Evolutionary conservation across 371 early-diverging fungal species (phyloP).

Genomic region (Synchytrium microbalum): DNA sequence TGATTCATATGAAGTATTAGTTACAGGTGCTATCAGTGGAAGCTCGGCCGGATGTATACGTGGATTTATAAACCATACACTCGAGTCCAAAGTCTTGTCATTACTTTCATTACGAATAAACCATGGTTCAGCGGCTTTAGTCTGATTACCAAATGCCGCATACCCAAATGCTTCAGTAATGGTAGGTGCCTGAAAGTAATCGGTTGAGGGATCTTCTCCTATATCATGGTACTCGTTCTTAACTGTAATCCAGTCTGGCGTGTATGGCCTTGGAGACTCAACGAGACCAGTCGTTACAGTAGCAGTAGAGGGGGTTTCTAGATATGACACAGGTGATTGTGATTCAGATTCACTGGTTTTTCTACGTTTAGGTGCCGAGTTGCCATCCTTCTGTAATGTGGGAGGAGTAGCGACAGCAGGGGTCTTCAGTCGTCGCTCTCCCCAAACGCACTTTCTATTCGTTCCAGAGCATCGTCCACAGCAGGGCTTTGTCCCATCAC

Average conservation of each 20-base stretch:
- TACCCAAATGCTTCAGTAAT: background rate
- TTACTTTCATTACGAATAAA: too few species aligned
- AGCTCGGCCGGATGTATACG: too few species aligned
- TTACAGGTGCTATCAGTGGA: too few species aligned
- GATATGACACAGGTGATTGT: background rate
- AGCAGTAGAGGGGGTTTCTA: background rate
- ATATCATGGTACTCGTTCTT: background rate
- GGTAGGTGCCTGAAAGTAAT: background rate
- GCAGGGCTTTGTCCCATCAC: background rate
- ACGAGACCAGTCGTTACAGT: background rate
- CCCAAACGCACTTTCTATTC: background rate
- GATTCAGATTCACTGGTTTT: too few species aligned
- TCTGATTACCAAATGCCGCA: too few species aligned
- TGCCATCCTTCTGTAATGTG: slow-evolving; percentile 2
- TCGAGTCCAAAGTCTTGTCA: too few species aligned
- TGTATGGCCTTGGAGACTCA: background rate
- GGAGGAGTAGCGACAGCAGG: too few species aligned
- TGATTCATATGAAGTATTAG: too few species aligned
- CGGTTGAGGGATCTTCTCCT: background rate
- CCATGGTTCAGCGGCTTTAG: too few species aligned
- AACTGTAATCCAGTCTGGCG: background rate
- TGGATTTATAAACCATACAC: too few species aligned
- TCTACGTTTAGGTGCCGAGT: background rate
- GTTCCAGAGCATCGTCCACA: background rate
- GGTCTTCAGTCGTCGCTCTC: background rate